Evolutionary conservation across 345 rosid genomes (phyloP).

Genomic region (Lepidium sativum): DNA sequence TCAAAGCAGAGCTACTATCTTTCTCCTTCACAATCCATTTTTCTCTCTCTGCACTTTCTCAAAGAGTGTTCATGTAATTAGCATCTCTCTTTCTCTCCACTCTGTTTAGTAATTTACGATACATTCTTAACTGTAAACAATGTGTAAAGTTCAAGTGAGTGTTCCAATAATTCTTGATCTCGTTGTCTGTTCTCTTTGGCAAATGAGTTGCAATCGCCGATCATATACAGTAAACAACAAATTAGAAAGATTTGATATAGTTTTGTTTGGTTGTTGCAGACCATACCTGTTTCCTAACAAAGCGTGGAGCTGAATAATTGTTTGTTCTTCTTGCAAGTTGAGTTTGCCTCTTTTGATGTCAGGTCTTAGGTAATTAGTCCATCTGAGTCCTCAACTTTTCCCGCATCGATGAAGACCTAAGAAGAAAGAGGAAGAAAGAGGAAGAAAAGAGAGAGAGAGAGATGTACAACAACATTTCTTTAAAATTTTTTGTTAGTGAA

Average conservation of each 20-base stretch:
- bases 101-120: not conserved
- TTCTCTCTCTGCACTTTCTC: slow-evolving; percentile 1
- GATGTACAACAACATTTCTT: no score
- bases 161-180: slow-evolving; percentile 78
- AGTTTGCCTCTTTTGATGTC: slow-evolving; percentile 31
- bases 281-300: slow-evolving; percentile 22
- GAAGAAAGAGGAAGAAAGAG: not conserved
- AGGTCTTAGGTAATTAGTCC: slow-evolving; percentile 42
- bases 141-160: slow-evolving; percentile 34
- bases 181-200: slow-evolving; percentile 74
- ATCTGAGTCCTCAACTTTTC: slow-evolving; percentile 87
- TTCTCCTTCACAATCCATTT: slow-evolving; percentile 12
- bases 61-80: slow-evolving; percentile 14
- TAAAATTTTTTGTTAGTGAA: no score
- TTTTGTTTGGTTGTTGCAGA: not conserved
- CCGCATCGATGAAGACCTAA: slow-evolving; percentile 90
- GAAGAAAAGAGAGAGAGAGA: no score
- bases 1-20: slow-evolving; percentile 6
- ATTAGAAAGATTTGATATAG: slow-evolving; percentile 9
- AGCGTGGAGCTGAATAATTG: slow-evolving; percentile 30
- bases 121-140: not conserved
- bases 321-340: slow-evolving; percentile 30
- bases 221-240: slow-evolving; percentile 37
- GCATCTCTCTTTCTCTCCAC: not conserved
- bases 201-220: slow-evolving; percentile 74